These are phyloP conservation scores for Cladosporium velox DNA, from an alignment of 2,329 filamentous ascomycete species.

Conservation along the genomic window DNA sequence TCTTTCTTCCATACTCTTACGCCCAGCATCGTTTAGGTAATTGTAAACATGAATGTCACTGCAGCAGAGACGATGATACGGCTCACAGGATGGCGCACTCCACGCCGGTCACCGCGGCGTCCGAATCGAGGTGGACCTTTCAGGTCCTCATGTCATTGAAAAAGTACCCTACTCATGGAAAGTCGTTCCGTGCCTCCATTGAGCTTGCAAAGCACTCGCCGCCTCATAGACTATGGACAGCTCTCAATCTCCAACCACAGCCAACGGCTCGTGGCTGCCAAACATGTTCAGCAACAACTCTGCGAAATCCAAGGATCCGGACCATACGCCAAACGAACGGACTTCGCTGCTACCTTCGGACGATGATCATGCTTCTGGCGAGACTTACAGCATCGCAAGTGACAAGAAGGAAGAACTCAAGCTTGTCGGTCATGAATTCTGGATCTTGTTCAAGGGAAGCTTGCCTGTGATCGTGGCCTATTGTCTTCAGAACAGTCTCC, in stretches of 20 bases:
- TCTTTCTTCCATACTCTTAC: background rate
- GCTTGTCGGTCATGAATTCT: slow-evolving; percentile 60
- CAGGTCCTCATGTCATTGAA: background rate
- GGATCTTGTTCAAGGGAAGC: slow-evolving; percentile 67
- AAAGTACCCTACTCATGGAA: background rate
- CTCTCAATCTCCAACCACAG: background rate
- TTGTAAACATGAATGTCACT: background rate
- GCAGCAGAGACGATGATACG: background rate
- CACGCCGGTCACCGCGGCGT: background rate
- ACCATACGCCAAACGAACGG: slow-evolving; percentile 40
- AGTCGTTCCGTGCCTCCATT: background rate
- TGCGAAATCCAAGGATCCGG: background rate
- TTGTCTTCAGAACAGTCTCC: slow-evolving; percentile 79
- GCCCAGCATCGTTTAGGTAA: slow-evolving; percentile 22
- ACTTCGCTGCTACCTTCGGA: slow-evolving; percentile 45
- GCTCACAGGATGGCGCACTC: background rate
- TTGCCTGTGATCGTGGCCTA: slow-evolving; percentile 82
- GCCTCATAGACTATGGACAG: background rate
- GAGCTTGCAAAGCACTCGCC: background rate
- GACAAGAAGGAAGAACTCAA: slow-evolving; percentile 38
- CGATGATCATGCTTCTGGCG: slow-evolving; percentile 40
- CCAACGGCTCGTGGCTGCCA: slow-evolving; percentile 1
- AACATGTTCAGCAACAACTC: background rate
- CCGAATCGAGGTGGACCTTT: background rate
- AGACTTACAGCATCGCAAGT: slow-evolving; percentile 43